These are phyloP conservation scores for Dentipellis sp. DNA, from an alignment of 768 basidiomycete species.

Conservation along the genomic window DNA sequence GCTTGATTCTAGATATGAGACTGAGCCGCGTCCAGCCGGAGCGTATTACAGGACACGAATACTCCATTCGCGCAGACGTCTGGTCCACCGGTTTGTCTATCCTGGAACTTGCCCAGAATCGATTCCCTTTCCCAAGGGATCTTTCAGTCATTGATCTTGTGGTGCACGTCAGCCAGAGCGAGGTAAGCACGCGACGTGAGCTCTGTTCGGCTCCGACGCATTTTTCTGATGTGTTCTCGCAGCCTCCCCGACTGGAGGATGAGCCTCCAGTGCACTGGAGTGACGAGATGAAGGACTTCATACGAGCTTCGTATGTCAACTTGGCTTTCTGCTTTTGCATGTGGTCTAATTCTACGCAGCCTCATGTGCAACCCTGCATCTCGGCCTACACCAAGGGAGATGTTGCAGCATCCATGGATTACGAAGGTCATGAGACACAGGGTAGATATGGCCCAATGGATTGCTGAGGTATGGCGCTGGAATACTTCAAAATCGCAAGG, in stretches of 20 bases:
- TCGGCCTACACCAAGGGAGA: slow-evolving; percentile 69
- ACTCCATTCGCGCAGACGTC: slow-evolving; percentile 93
- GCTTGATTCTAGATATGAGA: slow-evolving; percentile 4
- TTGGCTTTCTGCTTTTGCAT: too few relatives aligned
- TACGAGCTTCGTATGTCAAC: slow-evolving; percentile 57
- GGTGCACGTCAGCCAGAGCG: slow-evolving; percentile 78
- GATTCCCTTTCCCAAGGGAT: slow-evolving; percentile 91
- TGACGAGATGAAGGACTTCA: slow-evolving; percentile 85
- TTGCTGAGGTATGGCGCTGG: slow-evolving; percentile 71
- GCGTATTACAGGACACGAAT: slow-evolving; percentile 85
- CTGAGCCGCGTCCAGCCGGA: slow-evolving; percentile 56
- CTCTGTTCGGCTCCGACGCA: slow-evolving; percentile 1
- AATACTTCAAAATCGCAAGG: neutral
- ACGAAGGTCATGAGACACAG: slow-evolving; percentile 58
- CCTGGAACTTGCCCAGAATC: slow-evolving; percentile 87
- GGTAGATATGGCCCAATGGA: slow-evolving; percentile 79
- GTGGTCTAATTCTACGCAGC: slow-evolving; percentile 23
- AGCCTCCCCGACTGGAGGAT: slow-evolving; percentile 82
- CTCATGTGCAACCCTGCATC: slow-evolving; percentile 51
- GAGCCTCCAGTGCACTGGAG: slow-evolving; percentile 62
- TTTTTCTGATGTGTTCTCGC: slow-evolving; percentile 11
- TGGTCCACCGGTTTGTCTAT: slow-evolving; percentile 97
- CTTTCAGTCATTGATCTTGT: slow-evolving; percentile 91
- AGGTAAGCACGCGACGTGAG: slow-evolving; percentile 33
- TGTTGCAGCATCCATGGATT: slow-evolving; percentile 77